Percentiles rank a stretch among this genome's conserved stretches.
These are phyloP conservation scores for Hsuehochloa calcarea DNA, from an alignment of 176 grass and related monocot species.

Conservation along the genomic window DNA sequence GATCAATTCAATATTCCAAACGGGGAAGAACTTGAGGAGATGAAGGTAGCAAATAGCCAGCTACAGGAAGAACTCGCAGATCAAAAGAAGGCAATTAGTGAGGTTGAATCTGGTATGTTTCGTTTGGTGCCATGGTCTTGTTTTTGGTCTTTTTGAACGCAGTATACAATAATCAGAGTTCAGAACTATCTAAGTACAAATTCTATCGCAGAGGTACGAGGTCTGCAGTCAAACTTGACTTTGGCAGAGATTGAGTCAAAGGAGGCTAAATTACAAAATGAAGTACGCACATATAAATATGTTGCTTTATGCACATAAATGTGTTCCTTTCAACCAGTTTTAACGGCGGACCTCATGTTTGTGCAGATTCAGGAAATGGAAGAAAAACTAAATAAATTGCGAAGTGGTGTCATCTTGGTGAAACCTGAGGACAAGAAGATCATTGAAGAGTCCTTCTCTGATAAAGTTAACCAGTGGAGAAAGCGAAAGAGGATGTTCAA, in stretches of 20 bases:
- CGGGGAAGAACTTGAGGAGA: conserved; percentile 81
- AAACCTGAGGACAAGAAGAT: conserved; percentile 92
- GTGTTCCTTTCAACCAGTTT: conserved; percentile 1
- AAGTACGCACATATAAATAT: conserved; percentile 43
- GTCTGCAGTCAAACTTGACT: conserved; percentile 90
- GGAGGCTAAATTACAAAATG: conserved; percentile 64
- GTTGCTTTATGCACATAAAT: neutral
- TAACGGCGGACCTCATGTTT: neutral
- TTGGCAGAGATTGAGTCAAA: conserved; percentile 69
- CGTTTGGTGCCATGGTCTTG: neutral
- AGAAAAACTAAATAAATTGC: conserved; percentile 74
- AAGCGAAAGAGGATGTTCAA: conserved; percentile 93
- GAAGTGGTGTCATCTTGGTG: conserved; percentile 71
- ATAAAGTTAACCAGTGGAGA: conserved; percentile 92
- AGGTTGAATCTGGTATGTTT: conserved; percentile 76
- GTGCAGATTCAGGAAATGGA: conserved; percentile 79
- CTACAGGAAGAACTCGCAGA: conserved; percentile 66
- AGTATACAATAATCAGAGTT: neutral
- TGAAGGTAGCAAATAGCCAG: conserved; percentile 80
- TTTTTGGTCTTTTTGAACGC: neutral
- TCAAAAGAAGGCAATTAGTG: conserved; percentile 80
- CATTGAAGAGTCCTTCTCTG: conserved; percentile 69
- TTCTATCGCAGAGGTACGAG: conserved; percentile 63
- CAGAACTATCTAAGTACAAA: conserved; percentile 32
- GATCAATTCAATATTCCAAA: conserved; percentile 92